Percentiles rank a stretch among this genome's conserved stretches.
Conservation (phyloP, 2,329 filamentous ascomycete species). For the Aspergillus quadrilineatus region DNA sequence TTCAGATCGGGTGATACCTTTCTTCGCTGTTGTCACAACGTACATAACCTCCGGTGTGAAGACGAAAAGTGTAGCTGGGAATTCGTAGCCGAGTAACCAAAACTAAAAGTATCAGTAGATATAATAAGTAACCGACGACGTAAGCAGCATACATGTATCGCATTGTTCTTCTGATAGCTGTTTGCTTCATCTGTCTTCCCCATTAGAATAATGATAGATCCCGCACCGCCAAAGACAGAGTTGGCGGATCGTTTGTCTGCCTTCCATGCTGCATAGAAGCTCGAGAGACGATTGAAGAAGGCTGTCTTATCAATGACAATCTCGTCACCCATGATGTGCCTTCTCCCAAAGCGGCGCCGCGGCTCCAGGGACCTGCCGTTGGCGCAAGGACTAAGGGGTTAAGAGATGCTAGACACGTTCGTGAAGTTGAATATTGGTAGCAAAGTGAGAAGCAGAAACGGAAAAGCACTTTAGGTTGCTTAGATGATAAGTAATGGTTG, state of each 20-base stretch:
- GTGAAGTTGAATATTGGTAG: not conserved
- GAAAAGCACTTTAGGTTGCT: not conserved
- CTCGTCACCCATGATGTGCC: conserved; percentile 63
- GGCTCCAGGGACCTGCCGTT: conserved; percentile 4
- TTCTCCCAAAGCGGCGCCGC: conserved; percentile 12
- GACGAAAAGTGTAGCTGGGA: conserved; percentile 91
- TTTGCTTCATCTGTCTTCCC: conserved; percentile 89
- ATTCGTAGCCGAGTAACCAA: conserved; percentile 98
- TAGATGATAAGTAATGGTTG: not conserved
- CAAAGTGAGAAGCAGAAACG: not conserved
- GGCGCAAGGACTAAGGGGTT: not conserved
- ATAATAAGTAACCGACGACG: conserved; percentile 17
- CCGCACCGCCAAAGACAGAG: conserved; percentile 78
- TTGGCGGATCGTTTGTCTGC: conserved; percentile 88
- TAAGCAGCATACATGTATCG: conserved; percentile 72
- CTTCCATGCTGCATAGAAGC: conserved; percentile 91
- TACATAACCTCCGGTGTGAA: conserved; percentile 86
- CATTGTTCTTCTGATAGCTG: conserved; percentile 92
- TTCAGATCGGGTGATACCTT: conserved; percentile 61
- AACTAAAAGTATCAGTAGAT: conserved; percentile 59
- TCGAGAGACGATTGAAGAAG: conserved; percentile 90
- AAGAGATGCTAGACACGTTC: not conserved
- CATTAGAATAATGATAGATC: conserved; percentile 85
- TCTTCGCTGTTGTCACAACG: conserved; percentile 94
- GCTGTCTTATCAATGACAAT: conserved; percentile 92